Conservation (phyloP, 345 rosid species). For the Litchi chinensis region DNA sequence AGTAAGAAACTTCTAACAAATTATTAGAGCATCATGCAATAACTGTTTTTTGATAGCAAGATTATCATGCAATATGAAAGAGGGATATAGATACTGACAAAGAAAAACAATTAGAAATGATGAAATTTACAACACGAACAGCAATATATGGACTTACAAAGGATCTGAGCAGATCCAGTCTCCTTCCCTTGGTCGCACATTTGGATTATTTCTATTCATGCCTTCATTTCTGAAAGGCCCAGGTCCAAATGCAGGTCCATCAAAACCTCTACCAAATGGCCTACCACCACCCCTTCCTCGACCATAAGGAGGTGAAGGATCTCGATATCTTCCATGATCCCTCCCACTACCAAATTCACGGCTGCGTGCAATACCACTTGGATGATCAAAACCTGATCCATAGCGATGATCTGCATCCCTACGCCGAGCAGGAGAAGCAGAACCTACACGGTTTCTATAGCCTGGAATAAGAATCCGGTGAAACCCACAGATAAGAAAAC, state of each 20-base stretch:
- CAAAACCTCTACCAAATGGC: constrained; percentile 63
- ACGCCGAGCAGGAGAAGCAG: constrained; percentile 70
- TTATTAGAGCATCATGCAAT: neutral
- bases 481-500: constrained; percentile 37
- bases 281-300: constrained; percentile 70
- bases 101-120: neutral
- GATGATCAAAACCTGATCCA: constrained; percentile 62
- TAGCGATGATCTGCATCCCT: constrained; percentile 59
- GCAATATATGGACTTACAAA: constrained; percentile 44
- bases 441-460: constrained; percentile 73
- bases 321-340: constrained; percentile 72
- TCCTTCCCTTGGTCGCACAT: constrained; percentile 91
- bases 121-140: neutral
- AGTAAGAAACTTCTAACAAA: neutral
- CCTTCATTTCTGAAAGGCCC: constrained; percentile 56
- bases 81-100: neutral
- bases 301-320: constrained; percentile 61
- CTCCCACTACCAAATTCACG: constrained; percentile 59
- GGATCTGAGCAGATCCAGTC: constrained; percentile 84
- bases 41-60: neutral
- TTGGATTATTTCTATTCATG: constrained; percentile 57
- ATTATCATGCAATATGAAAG: neutral
- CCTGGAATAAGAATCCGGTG: constrained; percentile 57
- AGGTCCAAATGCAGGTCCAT: constrained; percentile 63
- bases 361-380: constrained; percentile 46